Base-by-base conservation (phyloP, 805 yeast genomes). In the Starmera quercuum region DNA sequence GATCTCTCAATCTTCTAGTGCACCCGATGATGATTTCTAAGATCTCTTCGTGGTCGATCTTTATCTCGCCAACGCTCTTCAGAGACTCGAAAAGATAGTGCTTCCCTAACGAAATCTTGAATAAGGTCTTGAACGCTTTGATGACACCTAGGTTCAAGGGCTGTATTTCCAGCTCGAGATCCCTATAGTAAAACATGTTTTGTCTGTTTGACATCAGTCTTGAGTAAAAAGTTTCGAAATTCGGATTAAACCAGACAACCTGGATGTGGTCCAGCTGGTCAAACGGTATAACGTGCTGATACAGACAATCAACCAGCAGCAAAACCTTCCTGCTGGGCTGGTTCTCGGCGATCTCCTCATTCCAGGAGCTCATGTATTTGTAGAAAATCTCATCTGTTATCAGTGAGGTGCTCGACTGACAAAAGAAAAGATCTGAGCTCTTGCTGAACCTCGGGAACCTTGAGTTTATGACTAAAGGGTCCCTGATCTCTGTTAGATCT, bases 271-370 rank as follows among this genome's bases (percentile, higher is more conserved):
- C 18, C 7, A 63, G 44, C 1, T 38, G 29, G 8, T 55, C 53
- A 5, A 49, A 44, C 4, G 65, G 61, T 13, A 61, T 43, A 23
- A 60, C 53, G 41, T 64, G 70, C 3, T 58, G 45, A 38, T 59
- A 48, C 10, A 61, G 39, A 25, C 52, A 42, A 44, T 64, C 67
- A 24, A 61, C 31, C 20, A 64, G 24, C 4, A 64, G 14, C 1
- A 54, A 45, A 5, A 54, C 45, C 13, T 41, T 47, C 23, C 53
- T 42, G 1, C 40, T 35, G 7, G 49, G 41, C 11, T 34, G 26
- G 1, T 28, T 26, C n/a, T 30, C 12, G 26, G 32, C 28, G 17
- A 40, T 18, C 14, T 27, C 26, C 19, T 35, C 29, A 33, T 50
- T 47, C 31, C 46, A 15, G 2, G 32, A 35, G 4, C 23, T 14